Base-by-base conservation (phyloP, 2,329 filamentous ascomycete species). In the Penicillium sumatraense region DNA sequence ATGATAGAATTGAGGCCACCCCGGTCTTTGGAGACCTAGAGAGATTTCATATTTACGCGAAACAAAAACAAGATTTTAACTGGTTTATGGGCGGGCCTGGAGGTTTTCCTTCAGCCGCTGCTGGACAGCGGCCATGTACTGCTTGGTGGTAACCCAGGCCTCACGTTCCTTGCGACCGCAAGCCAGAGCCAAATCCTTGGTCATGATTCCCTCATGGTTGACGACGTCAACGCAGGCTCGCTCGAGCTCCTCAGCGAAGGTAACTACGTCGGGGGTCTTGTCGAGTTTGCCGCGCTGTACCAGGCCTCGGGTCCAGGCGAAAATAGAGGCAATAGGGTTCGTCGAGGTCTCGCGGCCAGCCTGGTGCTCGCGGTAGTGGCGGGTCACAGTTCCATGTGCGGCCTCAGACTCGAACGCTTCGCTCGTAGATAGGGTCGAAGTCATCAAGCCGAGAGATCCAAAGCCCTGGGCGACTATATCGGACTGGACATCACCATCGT, bases 381-480 rank as follows among this genome's bases (percentile, higher is more conserved):
- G 91, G 51, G 95, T 99, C 65, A 99, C 95, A 61, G 95, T 98
- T 70, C 95, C 95, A 85, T 98, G 95, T 63, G 95, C 95, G 62
- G 95, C 95, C 83, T 98, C 95, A 56, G 93, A 92, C 80, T 98
- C 95, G 77, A 96, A 98, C 10, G 93, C 96, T 81, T 95, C 91
- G 76, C 95, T 95, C 76, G 96, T 91, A 53, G 95, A 95, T 67
- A 98, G 89, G 60, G 96, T 91, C 26, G 93, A 97, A 70, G 95
- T 98, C 95, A 98, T 98, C 70, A 99, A 89, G 71, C 95, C 95
- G 44, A 99, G 89, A 60, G 93, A 97, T 72, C 95, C 95, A 79
- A 98, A 99, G 65, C 95, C 95, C 80, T 99, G 95, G 56, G 95
- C 95, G 61, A 99, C 91, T 69, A 98, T 93, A 76, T 99, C 95